Evolutionary conservation across 2,329 filamentous ascomycete genomes (phyloP), one percentile per base, ranked within the genome.

Genomic region (Apiospora marii): DNA sequence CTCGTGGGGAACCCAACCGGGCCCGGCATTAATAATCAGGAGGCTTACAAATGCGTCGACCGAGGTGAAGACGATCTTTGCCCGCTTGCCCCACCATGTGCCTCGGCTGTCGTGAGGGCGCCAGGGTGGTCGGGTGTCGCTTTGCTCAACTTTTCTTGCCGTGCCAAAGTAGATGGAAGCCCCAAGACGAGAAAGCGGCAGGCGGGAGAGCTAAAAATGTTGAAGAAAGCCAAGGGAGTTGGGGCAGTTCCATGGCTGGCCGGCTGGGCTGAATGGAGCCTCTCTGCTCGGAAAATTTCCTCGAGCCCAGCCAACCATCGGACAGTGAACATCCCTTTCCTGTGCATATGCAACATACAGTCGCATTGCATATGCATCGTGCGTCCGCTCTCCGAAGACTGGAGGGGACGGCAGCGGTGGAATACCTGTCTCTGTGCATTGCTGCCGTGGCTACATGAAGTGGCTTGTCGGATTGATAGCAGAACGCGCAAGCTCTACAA

Each of bases 11-110:
- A 37, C 30, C 3, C 0, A 34, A 41, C 37, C 8, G 10, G 10
- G 8, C 37, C 37, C 2, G 37, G 7, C 53, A 61, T 61, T 61
- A 12, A 61, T 61, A 61, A 61, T 61, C 53, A 19, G 34, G 5
- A 37, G 53, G 53, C 53, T 61, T 64, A 64, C 58, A 64, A 64
- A 64, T 61, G 58, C 58, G 41, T 64, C 13, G 58, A 13, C 58
- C 58, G 58, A 64, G 58, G 58, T 41, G 58, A 41, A 14, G 58
- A 61, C 53, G 53, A 61, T 58, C 53, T 12, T 41, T 41, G 37
- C 10, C 37, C 37, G 37, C 37, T n/a, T n/a, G 58, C 58, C 58
- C 58, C 58, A 64, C 58, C 34, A 37, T 13, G 58, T 64, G 58
- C 58, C 58, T 64, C 58, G 58, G 58, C 58, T 64, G 58, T 41